A percentile compares a stretch with the other conserved stretches of the same genome.
Conservation (phyloP, 2,329 filamentous ascomycete genomes). For the Xylaria sp. region DNA sequence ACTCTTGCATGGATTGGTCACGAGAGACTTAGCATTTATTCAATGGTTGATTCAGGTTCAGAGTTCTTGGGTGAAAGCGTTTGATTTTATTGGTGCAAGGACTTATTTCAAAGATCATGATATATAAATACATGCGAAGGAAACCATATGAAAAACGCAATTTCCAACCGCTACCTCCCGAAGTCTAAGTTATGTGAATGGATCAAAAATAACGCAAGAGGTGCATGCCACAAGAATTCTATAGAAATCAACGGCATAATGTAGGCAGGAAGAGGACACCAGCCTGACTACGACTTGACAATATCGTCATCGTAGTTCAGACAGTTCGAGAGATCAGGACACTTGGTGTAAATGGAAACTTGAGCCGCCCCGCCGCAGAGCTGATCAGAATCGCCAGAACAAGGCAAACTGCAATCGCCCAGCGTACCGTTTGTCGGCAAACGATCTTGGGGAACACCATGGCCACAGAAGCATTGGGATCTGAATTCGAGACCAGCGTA, state of each 20-base stretch:
- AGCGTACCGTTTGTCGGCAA: constrained; percentile 55
- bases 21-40: constrained; percentile 8
- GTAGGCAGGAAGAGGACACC: neutral
- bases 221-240: neutral
- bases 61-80: constrained; percentile 9
- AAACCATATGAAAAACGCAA: neutral
- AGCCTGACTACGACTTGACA: neutral
- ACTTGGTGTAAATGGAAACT: constrained; percentile 53
- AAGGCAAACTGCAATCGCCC: constrained; percentile 56
- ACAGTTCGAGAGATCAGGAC: constrained; percentile 44
- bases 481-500: constrained; percentile 45
- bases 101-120: neutral
- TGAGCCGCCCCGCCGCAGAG: constrained; percentile 53
- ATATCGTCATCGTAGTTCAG: constrained; percentile 35
- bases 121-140: neutral
- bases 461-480: constrained; percentile 47
- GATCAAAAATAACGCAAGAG: neutral
- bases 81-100: constrained; percentile 5
- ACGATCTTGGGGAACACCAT: constrained; percentile 45
- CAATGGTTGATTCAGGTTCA: neutral
- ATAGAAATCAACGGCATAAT: neutral
- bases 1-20: constrained; percentile 8
- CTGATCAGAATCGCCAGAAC: constrained; percentile 52
- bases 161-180: too few species aligned
- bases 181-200: neutral